These are phyloP conservation scores for Flagelloscypha sp. DNA, from an alignment of 768 basidiomycete species.

Conservation along the genomic window DNA sequence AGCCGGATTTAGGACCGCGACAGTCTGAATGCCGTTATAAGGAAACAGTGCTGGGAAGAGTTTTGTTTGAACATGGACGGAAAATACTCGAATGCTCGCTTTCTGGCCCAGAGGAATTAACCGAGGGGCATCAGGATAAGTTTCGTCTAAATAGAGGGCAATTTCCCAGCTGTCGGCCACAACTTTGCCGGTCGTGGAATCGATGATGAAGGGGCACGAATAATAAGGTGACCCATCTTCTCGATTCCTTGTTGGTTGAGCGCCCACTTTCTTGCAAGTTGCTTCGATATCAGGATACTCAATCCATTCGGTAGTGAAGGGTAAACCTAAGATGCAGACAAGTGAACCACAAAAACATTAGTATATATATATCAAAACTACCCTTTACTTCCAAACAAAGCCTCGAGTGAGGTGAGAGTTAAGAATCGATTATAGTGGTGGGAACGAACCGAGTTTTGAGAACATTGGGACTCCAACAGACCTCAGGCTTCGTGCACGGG, in stretches of 20 bases:
- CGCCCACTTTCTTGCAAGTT: slow-evolving; percentile 22
- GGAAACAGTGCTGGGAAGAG: too few relatives aligned
- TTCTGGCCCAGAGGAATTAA: slow-evolving; percentile 24
- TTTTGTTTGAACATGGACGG: too few relatives aligned
- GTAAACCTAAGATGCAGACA: too few relatives aligned
- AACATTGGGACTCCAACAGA: slow-evolving; percentile 29
- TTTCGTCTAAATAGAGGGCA: slow-evolving; percentile 38
- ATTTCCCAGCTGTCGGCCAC: slow-evolving; percentile 35
- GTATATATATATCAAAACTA: too few relatives aligned
- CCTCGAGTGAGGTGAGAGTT: too few relatives aligned
- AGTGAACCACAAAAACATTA: too few relatives aligned
- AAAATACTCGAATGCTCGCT: too few relatives aligned
- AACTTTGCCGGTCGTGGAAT: slow-evolving; percentile 28
- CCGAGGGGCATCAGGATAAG: slow-evolving; percentile 31
- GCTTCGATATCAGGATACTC: slow-evolving; percentile 41
- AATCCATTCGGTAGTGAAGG: slow-evolving; percentile 39
- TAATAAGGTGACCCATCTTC: slow-evolving; percentile 24
- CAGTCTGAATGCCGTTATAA: too few relatives aligned
- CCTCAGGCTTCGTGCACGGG: slow-evolving; percentile 17
- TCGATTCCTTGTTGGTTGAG: slow-evolving; percentile 20
- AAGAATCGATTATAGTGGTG: too few relatives aligned
- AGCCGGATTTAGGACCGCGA: slow-evolving; percentile 19
- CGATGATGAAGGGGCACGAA: slow-evolving; percentile 40
- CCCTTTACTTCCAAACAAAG: too few relatives aligned
- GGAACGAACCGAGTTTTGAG: slow-evolving; percentile 29